Conservation (phyloP, 768 basidiomycete genomes). For the Suillus weaverae region DNA sequence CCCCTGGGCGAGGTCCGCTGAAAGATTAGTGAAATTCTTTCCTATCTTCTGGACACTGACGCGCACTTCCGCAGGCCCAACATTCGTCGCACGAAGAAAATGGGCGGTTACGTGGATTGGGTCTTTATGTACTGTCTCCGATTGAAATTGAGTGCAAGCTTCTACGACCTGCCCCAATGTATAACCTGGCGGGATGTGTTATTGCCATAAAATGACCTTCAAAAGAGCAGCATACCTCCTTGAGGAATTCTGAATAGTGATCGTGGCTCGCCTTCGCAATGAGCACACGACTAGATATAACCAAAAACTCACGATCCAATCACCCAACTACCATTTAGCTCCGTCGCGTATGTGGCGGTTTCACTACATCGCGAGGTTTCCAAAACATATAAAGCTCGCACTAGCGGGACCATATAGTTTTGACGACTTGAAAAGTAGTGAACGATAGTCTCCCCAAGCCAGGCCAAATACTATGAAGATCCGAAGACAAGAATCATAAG, state of each 20-base stretch:
- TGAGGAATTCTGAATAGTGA: slow-evolving; percentile 45
- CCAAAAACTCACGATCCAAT: slow-evolving; percentile 41
- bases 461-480: background rate
- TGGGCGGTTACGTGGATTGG: slow-evolving; percentile 62
- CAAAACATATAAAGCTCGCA: background rate
- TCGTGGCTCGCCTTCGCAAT: background rate
- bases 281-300: slow-evolving; percentile 7
- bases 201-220: background rate
- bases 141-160: slow-evolving; percentile 54
- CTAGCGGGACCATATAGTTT: background rate
- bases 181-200: slow-evolving; percentile 45
- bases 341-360: background rate
- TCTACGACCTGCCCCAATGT: slow-evolving; percentile 54
- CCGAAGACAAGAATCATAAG: too few species aligned
- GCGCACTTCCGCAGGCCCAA: slow-evolving; percentile 46
- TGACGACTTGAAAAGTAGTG: background rate
- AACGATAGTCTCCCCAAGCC: background rate
- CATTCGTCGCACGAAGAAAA: slow-evolving; percentile 47
- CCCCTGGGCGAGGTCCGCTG: slow-evolving; percentile 58
- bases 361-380: background rate
- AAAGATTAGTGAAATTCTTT: slow-evolving; percentile 54
- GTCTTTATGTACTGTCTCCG: slow-evolving; percentile 47
- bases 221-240: slow-evolving; percentile 40
- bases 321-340: slow-evolving; percentile 47
- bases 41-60: slow-evolving; percentile 51